These are phyloP conservation scores for Eremochloa ophiuroides DNA, from an alignment of 176 grass and related monocot genomes.

Conservation along the genomic window DNA sequence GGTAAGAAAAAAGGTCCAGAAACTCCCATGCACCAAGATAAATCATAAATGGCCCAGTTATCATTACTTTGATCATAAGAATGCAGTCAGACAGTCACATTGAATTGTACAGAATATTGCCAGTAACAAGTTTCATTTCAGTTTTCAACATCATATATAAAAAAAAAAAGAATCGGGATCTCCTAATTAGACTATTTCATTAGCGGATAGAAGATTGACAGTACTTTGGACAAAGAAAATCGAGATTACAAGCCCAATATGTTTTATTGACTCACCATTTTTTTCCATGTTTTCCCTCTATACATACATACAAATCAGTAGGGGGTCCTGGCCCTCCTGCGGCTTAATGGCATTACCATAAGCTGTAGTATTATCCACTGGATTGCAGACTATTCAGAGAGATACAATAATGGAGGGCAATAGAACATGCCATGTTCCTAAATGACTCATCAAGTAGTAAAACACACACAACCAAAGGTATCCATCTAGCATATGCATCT, in stretches of 20 bases:
- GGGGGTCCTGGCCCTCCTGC: background rate
- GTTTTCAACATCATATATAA: background rate
- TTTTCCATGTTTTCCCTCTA: background rate
- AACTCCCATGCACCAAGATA: background rate
- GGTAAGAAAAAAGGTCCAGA: background rate
- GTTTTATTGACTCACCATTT: background rate
- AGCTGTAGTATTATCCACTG: background rate
- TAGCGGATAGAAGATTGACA: background rate
- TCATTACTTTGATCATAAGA: background rate
- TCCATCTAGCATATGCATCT: background rate
- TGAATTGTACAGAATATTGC: background rate
- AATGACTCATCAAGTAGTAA: background rate
- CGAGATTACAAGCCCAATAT: background rate
- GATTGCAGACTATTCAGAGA: background rate
- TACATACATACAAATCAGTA: background rate
- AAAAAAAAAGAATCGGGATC: background rate
- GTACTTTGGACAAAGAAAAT: background rate
- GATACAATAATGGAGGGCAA: background rate
- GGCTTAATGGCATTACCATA: background rate
- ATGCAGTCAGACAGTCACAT: background rate
- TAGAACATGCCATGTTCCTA: background rate
- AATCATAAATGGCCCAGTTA: background rate
- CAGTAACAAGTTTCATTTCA: background rate
- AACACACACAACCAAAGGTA: background rate
- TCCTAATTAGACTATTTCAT: background rate